Base-by-base conservation (phyloP, 805 yeast genomes). In the Zygosaccharomyces siamensis region DNA sequence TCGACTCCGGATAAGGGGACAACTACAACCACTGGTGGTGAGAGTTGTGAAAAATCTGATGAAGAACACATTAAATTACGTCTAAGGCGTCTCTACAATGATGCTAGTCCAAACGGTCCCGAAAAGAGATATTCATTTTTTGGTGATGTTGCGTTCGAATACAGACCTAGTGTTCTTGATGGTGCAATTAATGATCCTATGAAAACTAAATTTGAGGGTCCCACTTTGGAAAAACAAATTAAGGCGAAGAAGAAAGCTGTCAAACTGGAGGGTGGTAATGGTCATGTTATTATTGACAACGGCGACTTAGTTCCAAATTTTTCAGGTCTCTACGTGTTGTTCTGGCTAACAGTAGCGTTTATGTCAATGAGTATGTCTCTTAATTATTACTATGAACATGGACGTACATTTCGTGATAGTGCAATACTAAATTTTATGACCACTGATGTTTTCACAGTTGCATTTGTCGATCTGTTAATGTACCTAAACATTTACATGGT, bases 281-380 rank as follows among this genome's bases (percentile, higher is more conserved):
- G 39, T 31, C 53, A 26, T 46, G 35, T 35, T 11, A 26, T 50
- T 40, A 42, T 44, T 24, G 42, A 48, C 43, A 49, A 52, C 38
- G 31, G 44, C 10, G 54, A 56, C 7, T 39, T 41, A 35, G 50
- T 24, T 8, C 56, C 67, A 10, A 60, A 58, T 47, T 89, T 87
- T 63, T 81, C 78, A 56, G 98, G 98, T 2, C 76, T 93, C 51
- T 92, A 81, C 64, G 83, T 88, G 4, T 75, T 89, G 43, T 80
- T 81, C 53, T 88, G 96, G 96, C 69, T 86, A 47, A 77, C 79
- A 4, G 76, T 82, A 4, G 81, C 77, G 23, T 72, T 83, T 48
- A 63, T 76, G 33, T 75, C 80, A 49, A 58, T 81, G 27, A 79
- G 80, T 49, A 75, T 76, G 18, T 58, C 81, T 7, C 69, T 82